Evolutionary conservation across 331 rosid species (phyloP).

Genomic region (Rosa hybrid): DNA sequence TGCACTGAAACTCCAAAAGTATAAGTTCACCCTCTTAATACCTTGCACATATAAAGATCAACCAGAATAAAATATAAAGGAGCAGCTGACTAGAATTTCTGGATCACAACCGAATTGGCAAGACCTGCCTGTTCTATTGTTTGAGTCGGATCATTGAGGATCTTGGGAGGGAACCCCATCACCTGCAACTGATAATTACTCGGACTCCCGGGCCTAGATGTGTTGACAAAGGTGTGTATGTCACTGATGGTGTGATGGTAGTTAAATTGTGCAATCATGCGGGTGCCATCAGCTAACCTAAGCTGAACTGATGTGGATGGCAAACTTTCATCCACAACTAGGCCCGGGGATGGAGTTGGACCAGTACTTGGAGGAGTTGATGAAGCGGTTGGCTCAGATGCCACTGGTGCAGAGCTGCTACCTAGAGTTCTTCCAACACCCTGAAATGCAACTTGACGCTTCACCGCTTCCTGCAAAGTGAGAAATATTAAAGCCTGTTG

Average conservation of each 20-base stretch:
- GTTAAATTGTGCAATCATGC: slow-evolving; percentile 73
- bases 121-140: slow-evolving; percentile 89
- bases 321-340: slow-evolving; percentile 70
- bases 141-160: slow-evolving; percentile 63
- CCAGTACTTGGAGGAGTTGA: slow-evolving; percentile 41
- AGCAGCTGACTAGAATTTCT: slow-evolving; percentile 63
- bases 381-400: slow-evolving; percentile 46
- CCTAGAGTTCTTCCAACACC: slow-evolving; percentile 97
- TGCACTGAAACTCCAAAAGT: slow-evolving; percentile 12
- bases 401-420: slow-evolving; percentile 63
- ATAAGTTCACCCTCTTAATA: slow-evolving; percentile 29
- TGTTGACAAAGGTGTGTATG: slow-evolving; percentile 66
- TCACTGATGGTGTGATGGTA: slow-evolving; percentile 62
- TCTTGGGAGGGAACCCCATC: slow-evolving; percentile 96
- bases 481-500: not conserved
- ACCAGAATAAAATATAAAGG: slow-evolving; percentile 17
- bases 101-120: slow-evolving; percentile 92
- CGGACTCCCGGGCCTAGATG: slow-evolving; percentile 64
- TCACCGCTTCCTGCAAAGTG: slow-evolving; percentile 69
- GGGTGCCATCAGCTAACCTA: slow-evolving; percentile 92
- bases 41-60: slow-evolving; percentile 18
- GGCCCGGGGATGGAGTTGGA: slow-evolving; percentile 43
- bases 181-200: slow-evolving; percentile 77
- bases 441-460: slow-evolving; percentile 60
- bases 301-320: slow-evolving; percentile 87